Percentiles rank a stretch among this genome's conserved stretches.
Evolutionary conservation across 371 early-diverging fungal species (phyloP).

Genomic region (Rhizopus delemar): DNA sequence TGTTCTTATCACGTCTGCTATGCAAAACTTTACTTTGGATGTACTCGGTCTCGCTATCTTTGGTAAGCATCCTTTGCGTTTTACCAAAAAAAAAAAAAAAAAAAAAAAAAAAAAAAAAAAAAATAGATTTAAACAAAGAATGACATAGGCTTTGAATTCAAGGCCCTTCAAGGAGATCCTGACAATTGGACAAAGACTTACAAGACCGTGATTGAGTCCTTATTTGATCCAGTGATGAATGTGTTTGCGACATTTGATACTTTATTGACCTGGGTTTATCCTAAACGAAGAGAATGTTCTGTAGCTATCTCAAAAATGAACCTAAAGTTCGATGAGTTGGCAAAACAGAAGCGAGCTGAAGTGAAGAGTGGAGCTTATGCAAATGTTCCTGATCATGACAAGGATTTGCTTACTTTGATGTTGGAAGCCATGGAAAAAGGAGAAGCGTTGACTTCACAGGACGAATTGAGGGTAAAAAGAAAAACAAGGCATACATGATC

Average conservation of each 20-base stretch:
- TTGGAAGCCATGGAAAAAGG: conserved; percentile 14
- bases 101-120: too few species aligned
- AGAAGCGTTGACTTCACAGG: not conserved
- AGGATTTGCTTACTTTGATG: conserved; percentile 54
- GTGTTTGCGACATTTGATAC: conserved; percentile 8
- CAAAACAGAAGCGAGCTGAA: not conserved
- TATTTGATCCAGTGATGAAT: conserved; percentile 19
- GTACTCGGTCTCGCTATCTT: conserved; percentile 38
- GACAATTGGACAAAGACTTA: conserved; percentile 35
- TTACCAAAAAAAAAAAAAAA: too few species aligned
- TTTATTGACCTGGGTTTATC: not conserved
- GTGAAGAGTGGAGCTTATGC: not conserved
- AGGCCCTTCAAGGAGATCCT: conserved; percentile 26
- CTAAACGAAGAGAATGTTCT: not conserved
- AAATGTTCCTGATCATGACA: conserved; percentile 29
- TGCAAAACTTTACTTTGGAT: conserved; percentile 38
- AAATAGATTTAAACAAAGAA: not conserved
- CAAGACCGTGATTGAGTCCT: conserved; percentile 9
- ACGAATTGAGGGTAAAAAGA: conserved; percentile 11
- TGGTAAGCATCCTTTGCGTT: conserved; percentile 20
- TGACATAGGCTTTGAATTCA: conserved; percentile 32
- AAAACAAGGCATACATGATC: not conserved
- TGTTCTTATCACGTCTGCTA: conserved; percentile 9
- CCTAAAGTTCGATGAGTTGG: not conserved
- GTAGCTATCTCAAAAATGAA: not conserved